phyloP scores from a whole-genome alignment of 371 early-diverging fungal species.

The Saksenaea oblongispora region DNA sequence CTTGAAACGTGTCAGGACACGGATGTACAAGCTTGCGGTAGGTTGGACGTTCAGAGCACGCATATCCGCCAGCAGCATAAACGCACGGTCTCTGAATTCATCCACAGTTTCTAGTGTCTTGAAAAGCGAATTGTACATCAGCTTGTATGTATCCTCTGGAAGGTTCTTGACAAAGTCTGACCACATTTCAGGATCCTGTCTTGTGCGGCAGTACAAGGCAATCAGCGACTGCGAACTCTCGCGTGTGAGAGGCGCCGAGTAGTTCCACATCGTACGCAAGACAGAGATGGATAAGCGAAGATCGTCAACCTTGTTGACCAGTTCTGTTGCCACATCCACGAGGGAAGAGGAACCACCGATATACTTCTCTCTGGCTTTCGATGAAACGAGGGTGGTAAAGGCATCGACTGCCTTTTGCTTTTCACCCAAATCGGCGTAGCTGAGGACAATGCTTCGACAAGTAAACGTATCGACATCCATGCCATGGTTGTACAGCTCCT shows the following conservation, averaged over 20 bases:
- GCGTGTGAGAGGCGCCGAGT: background rate
- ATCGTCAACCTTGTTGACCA: constrained; percentile 11
- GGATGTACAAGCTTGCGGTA: constrained; percentile 13
- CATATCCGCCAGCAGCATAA: constrained; percentile 17
- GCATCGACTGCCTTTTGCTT: constrained; percentile 6
- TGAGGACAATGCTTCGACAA: constrained; percentile 9
- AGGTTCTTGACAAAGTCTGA: constrained; percentile 18
- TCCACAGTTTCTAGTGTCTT: background rate
- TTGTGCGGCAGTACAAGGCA: background rate
- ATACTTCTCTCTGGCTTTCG: background rate
- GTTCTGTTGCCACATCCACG: constrained; percentile 18
- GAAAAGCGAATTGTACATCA: constrained; percentile 19
- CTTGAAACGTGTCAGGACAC: constrained; percentile 18
- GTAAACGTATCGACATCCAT: constrained; percentile 25
- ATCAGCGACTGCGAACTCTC: background rate
- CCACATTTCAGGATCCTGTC: constrained; percentile 9
- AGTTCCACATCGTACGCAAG: background rate
- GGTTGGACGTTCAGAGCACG: constrained; percentile 6
- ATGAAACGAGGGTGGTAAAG: background rate
- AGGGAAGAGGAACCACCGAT: background rate
- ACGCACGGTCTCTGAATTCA: constrained; percentile 6
- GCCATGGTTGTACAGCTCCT: constrained; percentile 28
- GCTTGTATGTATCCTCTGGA: constrained; percentile 12
- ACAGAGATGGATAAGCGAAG: background rate
- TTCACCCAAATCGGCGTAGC: background rate